phyloP scores from a whole-genome alignment of 306 rosid species.

The Trifolium repens region DNA sequence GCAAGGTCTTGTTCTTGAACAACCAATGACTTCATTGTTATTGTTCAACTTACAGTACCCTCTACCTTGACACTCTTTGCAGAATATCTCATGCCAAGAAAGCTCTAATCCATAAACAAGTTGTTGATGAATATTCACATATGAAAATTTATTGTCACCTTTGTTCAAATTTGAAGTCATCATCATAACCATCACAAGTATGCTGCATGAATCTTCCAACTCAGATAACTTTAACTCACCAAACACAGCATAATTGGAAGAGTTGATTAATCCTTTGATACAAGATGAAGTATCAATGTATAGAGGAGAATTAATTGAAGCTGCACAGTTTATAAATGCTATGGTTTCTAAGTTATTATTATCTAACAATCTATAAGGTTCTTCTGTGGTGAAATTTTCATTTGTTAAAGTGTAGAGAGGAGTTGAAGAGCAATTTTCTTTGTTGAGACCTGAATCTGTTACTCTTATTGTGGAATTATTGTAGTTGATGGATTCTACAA shows the following conservation, averaged over 20 bases:
- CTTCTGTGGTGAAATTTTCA: slow-evolving; percentile 26
- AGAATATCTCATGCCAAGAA: slow-evolving; percentile 14
- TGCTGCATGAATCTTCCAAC: slow-evolving; percentile 30
- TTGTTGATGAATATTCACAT: slow-evolving; percentile 21
- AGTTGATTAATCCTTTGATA: background rate
- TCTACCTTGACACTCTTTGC: slow-evolving; percentile 33
- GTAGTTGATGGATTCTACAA: slow-evolving; percentile 28
- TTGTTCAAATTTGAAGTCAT: slow-evolving; percentile 1
- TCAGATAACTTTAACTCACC: slow-evolving; percentile 26
- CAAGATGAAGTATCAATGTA: slow-evolving; percentile 26
- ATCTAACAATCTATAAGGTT: slow-evolving; percentile 24
- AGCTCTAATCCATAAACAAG: slow-evolving; percentile 39
- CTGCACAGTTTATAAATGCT: slow-evolving; percentile 19
- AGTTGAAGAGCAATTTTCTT: slow-evolving; percentile 25
- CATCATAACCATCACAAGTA: slow-evolving; percentile 1
- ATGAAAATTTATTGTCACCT: slow-evolving; percentile 1
- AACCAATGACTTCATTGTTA: slow-evolving; percentile 23
- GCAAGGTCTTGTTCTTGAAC: background rate
- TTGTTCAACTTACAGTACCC: slow-evolving; percentile 7
- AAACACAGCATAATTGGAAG: slow-evolving; percentile 17
- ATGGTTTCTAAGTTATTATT: slow-evolving; percentile 4
- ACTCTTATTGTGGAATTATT: slow-evolving; percentile 25
- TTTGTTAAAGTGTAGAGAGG: slow-evolving; percentile 32
- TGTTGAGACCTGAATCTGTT: slow-evolving; percentile 4
- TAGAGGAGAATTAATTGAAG: background rate